phyloP scores from a whole-genome alignment of 176 grass and related monocot genomes.

The Oryza nivara region DNA sequence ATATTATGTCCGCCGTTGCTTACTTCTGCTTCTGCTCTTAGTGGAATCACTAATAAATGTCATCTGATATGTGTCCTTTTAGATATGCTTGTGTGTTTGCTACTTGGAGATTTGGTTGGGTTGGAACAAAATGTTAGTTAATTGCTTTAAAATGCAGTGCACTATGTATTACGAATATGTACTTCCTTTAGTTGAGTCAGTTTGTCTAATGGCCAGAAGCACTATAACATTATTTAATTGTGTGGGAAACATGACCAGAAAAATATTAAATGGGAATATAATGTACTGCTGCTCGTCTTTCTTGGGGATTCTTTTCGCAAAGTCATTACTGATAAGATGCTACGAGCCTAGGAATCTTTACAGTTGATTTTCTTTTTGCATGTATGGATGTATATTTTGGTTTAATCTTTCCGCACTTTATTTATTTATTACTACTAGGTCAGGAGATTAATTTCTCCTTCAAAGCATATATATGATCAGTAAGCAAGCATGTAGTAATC shows the following conservation, averaged over 20 bases:
- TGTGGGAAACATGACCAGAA: too few relatives aligned
- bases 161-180: too few relatives aligned
- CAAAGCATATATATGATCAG: background rate
- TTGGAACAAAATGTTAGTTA: too few relatives aligned
- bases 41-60: background rate
- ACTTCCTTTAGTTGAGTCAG: too few relatives aligned
- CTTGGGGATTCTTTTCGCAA: background rate
- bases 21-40: background rate
- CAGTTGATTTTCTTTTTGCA: background rate
- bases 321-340: background rate
- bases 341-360: background rate
- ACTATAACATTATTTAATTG: too few relatives aligned
- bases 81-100: background rate
- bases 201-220: too few relatives aligned
- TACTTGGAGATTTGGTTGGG: too few relatives aligned
- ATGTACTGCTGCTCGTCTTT: too few relatives aligned
- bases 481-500: too few relatives aligned
- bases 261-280: too few relatives aligned
- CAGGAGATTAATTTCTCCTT: background rate
- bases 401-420: background rate
- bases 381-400: background rate
- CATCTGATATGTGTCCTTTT: constrained; percentile 2
- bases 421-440: constrained; percentile 25
- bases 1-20: background rate
- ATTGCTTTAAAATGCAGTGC: too few relatives aligned